Evolutionary conservation across 108 stramenopile genomes (phyloP).

Genomic region (Pseudonitzschia delicatissima): DNA sequence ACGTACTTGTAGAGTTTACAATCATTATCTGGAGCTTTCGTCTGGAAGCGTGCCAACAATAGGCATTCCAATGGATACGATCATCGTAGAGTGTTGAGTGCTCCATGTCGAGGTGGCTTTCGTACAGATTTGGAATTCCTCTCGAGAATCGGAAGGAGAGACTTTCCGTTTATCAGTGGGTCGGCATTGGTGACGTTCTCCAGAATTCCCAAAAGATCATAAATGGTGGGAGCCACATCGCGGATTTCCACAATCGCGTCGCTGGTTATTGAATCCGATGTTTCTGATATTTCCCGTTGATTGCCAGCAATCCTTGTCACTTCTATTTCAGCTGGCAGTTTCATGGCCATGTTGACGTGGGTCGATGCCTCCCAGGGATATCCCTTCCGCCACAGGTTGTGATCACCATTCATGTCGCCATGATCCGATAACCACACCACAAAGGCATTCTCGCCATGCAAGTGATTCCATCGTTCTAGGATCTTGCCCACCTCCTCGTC

Average conservation of each 20-base stretch:
- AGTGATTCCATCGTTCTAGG: neutral
- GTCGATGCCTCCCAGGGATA: conserved; percentile 35
- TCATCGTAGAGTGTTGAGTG: conserved; percentile 21
- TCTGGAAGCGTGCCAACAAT: conserved; percentile 13
- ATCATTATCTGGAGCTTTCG: neutral
- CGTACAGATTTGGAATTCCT: conserved; percentile 15
- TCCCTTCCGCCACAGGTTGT: conserved; percentile 46
- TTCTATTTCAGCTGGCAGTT: neutral
- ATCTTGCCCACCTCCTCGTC: conserved; percentile 39
- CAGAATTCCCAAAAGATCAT: conserved; percentile 24
- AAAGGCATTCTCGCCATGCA: conserved; percentile 18
- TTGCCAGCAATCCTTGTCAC: too few species aligned
- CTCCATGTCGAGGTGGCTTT: conserved; percentile 39
- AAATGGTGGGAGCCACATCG: conserved; percentile 37
- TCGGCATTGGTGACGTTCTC: conserved; percentile 20
- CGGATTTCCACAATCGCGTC: conserved; percentile 35
- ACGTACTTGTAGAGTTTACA: conserved; percentile 33
- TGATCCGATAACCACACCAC: conserved; percentile 40
- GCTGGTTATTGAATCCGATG: too few species aligned
- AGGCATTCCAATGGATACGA: conserved; percentile 39
- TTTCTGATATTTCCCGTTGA: too few species aligned
- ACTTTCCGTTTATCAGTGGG: conserved; percentile 36
- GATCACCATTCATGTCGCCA: conserved; percentile 44
- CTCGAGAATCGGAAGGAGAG: conserved; percentile 26
- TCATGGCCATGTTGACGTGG: conserved; percentile 22